Base-by-base conservation (phyloP, 495 filamentous ascomycete genomes). In the Tetracladium marchalianum region DNA sequence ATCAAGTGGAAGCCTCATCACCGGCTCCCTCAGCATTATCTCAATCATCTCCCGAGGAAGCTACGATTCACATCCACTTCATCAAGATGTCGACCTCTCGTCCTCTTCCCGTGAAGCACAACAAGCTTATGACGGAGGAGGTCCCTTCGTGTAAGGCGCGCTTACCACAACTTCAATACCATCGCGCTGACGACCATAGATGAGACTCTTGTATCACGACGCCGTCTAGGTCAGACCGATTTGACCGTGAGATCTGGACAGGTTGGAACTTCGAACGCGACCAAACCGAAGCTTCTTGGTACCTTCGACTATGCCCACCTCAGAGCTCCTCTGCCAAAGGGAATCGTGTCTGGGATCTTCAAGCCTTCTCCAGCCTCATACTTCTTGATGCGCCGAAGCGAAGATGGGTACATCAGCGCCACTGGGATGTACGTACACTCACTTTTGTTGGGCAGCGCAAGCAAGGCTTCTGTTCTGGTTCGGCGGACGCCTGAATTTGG, bases 251-350 rank as follows among this genome's bases (percentile, higher is more conserved):
- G 87, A 65, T 73, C 76, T 58, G 72, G 77, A 54, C 66, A 83
- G 61, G 62, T 80, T 47, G 72, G 80, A 59, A 70, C 76, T 36
- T 69, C 72, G 50, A 78, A 83, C 75, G 72, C 79, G 57, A 77
- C 78, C 52, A 74, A 80, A 68, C 63, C 76, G 4, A 77, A 84
- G 58, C 82, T 82, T 52, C 62, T 90, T 41, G 87, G 87, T 31
- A 76, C 78, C 19, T 96, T 98, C 60, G 90, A 95, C 65, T 98
- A 97, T 65, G 92, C 89, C 55, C 92, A 97, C 58, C 73, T 98
- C 39, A 83, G 90, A 50, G 88, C 86, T 47, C 89, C 93, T 12
- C 67, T 98, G 43, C 92, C 93, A 18, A 84, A 84, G 62, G 84
- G 88, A 45, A 78, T 97, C 53, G 80, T 79, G 34, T 94, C 89